Evolutionary conservation across 345 rosid species (phyloP).

Genomic region (Citrus glauca): DNA sequence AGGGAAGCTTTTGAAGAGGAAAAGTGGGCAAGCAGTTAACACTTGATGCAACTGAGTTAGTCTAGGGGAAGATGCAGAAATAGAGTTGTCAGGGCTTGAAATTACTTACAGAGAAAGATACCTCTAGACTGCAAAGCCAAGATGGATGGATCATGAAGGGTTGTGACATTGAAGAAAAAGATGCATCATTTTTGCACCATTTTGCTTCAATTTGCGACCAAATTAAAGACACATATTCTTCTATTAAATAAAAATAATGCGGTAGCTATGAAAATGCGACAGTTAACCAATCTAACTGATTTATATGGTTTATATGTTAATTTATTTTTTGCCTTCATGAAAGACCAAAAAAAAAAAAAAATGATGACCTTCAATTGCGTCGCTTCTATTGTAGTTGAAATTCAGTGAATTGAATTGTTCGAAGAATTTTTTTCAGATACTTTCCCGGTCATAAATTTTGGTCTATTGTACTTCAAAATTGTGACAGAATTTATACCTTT

Average conservation of each 20-base stretch:
- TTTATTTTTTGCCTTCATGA: no score
- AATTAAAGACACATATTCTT: not conserved
- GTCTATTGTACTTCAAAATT: no score
- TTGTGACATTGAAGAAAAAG: not conserved
- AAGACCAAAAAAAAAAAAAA: no score
- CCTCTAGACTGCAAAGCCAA: not conserved
- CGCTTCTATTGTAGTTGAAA: not conserved
- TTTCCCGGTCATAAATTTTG: not conserved
- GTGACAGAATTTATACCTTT: no score
- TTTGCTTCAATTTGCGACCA: not conserved
- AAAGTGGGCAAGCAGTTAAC: not conserved
- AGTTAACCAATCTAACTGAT: no score
- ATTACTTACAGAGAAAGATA: not conserved
- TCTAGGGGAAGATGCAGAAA: not conserved
- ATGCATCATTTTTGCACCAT: not conserved
- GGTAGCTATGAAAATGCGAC: no score
- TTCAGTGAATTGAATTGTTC: not conserved
- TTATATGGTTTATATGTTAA: no score
- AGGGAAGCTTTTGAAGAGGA: slow-evolving; percentile 9
- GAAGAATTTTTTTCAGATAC: not conserved
- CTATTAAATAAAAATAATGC: no score
- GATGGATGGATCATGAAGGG: not conserved
- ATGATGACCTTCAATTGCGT: not conserved
- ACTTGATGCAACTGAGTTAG: not conserved
- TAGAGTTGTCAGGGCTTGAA: not conserved